Evolutionary conservation across 2,329 filamentous ascomycete species (phyloP).

Genomic region (Metarhizium robertsii): DNA sequence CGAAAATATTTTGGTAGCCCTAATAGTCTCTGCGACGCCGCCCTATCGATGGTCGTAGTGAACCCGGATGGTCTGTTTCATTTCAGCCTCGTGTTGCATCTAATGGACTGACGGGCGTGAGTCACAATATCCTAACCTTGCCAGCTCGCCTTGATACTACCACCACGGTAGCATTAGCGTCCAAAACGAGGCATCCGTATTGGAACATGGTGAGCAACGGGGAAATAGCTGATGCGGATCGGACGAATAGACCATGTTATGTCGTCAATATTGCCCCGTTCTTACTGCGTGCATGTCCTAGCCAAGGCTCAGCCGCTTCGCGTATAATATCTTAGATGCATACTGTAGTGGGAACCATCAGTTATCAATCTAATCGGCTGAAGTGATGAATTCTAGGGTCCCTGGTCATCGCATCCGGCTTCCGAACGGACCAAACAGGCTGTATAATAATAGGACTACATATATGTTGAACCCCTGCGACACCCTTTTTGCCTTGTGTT

Average conservation of each 20-base stretch:
- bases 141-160: not conserved
- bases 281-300: not conserved
- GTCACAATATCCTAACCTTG: too few species aligned
- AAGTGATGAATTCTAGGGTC: not conserved
- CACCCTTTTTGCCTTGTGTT: too few species aligned
- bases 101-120: too few species aligned
- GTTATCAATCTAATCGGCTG: not conserved
- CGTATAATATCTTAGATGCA: not conserved
- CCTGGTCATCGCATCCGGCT: not conserved
- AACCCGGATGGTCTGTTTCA: not conserved
- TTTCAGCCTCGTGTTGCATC: not conserved
- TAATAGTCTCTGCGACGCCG: not conserved
- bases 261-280: not conserved
- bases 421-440: not conserved
- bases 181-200: not conserved
- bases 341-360: not conserved
- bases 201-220: not conserved
- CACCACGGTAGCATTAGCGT: not conserved
- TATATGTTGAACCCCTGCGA: too few species aligned
- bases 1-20: not conserved
- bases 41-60: not conserved
- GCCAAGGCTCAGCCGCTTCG: not conserved
- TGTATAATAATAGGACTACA: too few species aligned
- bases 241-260: not conserved
- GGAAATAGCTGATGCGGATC: not conserved